Base-by-base conservation (phyloP, 768 basidiomycete genomes). In the Amanita muscaria region DNA sequence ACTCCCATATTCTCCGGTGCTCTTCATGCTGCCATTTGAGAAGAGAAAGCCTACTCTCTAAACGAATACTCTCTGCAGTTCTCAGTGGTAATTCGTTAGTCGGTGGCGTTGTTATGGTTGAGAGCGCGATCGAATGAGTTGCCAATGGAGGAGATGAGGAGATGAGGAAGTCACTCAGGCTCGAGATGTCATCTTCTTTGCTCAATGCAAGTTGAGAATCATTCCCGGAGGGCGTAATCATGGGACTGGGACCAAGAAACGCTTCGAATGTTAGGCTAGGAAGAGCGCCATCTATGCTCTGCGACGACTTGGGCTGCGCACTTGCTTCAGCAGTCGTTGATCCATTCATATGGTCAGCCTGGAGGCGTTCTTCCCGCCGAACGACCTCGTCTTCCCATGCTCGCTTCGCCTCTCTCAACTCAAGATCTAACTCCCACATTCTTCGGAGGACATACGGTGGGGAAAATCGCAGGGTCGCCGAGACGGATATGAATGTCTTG, bases 1-100 rank as follows among this genome's bases (percentile, higher is more conserved):
- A 96, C 55, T 91, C 88, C 92, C 93, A 97, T 22, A 94, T 77
- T 33, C 88, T 80, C 29, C 85, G 76, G 51, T 89, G 85, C 53
- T 94, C 90, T 52, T 84, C 83, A 45, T 92, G 87, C 51, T 83
- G 81, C 70, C 80, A 83, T 58, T 84, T 80, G 30, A 87, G 64
- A 29, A 79, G 67, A 37, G 73, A 75, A 31, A 86, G 75, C 15
- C 70, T 74, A 55, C 88, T 89, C 56, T 92, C 83, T 29, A 80
- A 64, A 9, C 72, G 63, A 38, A 96, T 88, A 53, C 92, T 88
- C 22, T 74, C 66, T 2, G 67, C 64, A 0, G 79, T 77, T 54
- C 80, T 88, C 29, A 84, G 50, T 2, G 67, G 59, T 25, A 63
- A 50, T 34, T 68, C 67, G 19, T 51, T 67, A 63, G 25, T 62